Evolutionary conservation across 441 rosid genomes (phyloP).

Genomic region (Theobroma grandiflorum): DNA sequence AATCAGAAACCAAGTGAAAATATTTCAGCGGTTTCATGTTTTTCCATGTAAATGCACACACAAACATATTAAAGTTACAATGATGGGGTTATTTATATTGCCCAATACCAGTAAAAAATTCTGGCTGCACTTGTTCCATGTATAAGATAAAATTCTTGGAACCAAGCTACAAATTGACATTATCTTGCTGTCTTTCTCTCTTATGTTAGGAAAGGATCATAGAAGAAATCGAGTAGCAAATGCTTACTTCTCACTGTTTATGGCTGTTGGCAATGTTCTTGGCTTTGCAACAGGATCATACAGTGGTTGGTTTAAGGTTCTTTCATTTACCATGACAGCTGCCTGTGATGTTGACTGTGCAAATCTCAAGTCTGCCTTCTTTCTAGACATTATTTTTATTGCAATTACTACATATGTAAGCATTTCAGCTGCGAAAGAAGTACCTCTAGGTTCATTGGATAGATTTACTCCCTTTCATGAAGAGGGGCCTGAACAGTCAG

Average conservation of each 20-base stretch:
- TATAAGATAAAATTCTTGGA: conserved; percentile 2
- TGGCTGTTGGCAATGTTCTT: conserved; percentile 94
- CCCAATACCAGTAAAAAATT: background rate
- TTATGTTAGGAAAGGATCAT: conserved; percentile 80
- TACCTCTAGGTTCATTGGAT: conserved; percentile 53
- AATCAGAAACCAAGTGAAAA: background rate
- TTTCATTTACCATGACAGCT: conserved; percentile 72
- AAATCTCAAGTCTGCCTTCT: conserved; percentile 96
- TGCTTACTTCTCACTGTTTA: conserved; percentile 92
- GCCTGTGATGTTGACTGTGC: conserved; percentile 87
- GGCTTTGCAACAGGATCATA: conserved; percentile 94
- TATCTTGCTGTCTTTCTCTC: conserved; percentile 21
- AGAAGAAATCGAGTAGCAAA: conserved; percentile 94
- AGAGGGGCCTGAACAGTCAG: conserved; percentile 56
- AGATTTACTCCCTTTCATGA: conserved; percentile 42
- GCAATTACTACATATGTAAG: conserved; percentile 74
- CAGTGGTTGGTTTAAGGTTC: conserved; percentile 89
- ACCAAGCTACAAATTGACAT: conserved; percentile 18
- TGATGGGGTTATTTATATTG: background rate
- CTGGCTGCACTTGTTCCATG: background rate
- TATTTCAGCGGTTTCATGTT: background rate
- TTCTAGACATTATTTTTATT: conserved; percentile 76
- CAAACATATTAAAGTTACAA: conserved; percentile 16
- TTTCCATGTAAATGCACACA: background rate
- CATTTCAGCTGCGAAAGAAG: conserved; percentile 68